phyloP scores from a whole-genome alignment of 495 filamentous ascomycete genomes.

The Aeminium ludgeri region DNA sequence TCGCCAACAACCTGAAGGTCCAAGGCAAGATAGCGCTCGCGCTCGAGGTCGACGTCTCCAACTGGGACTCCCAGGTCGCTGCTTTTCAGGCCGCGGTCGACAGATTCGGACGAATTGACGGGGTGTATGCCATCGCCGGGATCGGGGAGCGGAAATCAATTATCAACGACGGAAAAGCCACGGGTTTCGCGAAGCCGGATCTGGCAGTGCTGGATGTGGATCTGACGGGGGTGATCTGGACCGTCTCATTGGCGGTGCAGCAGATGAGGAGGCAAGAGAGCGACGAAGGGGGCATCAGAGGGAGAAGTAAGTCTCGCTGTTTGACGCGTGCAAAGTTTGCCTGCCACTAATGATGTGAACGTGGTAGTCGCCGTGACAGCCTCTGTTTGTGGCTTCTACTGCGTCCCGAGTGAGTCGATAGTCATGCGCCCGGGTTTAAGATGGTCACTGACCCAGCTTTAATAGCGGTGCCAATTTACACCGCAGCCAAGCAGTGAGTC shows the following conservation, averaged over 20 bases:
- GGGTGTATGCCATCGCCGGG: slow-evolving; percentile 17
- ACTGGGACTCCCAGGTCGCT: slow-evolving; percentile 17
- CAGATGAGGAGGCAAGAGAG: slow-evolving; percentile 18
- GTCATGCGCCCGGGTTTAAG: no score
- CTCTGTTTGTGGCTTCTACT: slow-evolving; percentile 19
- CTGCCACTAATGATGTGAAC: not conserved
- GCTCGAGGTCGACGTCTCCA: slow-evolving; percentile 8
- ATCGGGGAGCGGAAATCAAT: slow-evolving; percentile 15
- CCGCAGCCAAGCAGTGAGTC: slow-evolving; percentile 17
- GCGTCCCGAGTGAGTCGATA: slow-evolving; percentile 11
- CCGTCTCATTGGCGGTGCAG: slow-evolving; percentile 15
- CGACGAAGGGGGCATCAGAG: slow-evolving; percentile 13
- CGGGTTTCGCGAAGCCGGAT: slow-evolving; percentile 15
- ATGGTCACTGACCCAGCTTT: no score
- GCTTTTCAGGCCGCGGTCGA: slow-evolving; percentile 13
- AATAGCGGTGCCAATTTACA: slow-evolving; percentile 17
- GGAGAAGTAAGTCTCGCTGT: slow-evolving; percentile 13
- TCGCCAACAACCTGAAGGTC: slow-evolving; percentile 5
- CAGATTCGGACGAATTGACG: slow-evolving; percentile 14
- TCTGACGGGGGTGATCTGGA: slow-evolving; percentile 15
- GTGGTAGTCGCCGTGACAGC: slow-evolving; percentile 13
- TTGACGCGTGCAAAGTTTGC: not conserved
- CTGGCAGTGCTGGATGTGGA: slow-evolving; percentile 16
- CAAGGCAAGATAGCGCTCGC: not conserved
- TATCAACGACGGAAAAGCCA: slow-evolving; percentile 8